Conservation (phyloP, 2,329 filamentous ascomycete genomes). For the Orbilia ellipsospora region DNA sequence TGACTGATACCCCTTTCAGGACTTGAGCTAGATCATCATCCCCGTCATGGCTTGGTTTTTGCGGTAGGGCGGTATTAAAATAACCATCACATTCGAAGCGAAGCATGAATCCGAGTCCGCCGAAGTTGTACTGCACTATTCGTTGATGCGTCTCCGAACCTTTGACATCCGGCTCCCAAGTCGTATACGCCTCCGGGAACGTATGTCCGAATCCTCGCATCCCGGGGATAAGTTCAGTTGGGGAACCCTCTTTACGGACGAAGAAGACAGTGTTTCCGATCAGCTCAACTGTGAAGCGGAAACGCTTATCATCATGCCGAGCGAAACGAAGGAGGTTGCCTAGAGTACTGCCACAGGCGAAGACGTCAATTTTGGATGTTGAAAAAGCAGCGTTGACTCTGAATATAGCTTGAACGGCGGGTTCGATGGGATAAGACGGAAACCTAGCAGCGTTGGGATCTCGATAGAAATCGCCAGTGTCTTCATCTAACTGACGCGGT, state of each 20-base stretch:
- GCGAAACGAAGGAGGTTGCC: conserved; percentile 72
- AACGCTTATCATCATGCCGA: conserved; percentile 64
- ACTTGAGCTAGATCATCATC: conserved; percentile 23
- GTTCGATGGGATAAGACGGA: conserved; percentile 67
- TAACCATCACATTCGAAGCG: conserved; percentile 44
- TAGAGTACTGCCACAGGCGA: conserved; percentile 72
- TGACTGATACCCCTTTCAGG: conserved; percentile 31
- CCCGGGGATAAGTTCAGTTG: conserved; percentile 68
- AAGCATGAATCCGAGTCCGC: conserved; percentile 32
- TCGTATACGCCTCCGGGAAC: conserved; percentile 75
- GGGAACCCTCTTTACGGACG: conserved; percentile 71
- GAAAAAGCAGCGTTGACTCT: conserved; percentile 62
- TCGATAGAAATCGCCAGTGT: conserved; percentile 67
- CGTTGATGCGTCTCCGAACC: conserved; percentile 55
- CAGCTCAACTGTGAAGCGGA: conserved; percentile 71
- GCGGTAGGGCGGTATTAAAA: conserved; percentile 25
- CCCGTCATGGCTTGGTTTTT: conserved; percentile 21
- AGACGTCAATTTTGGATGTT: conserved; percentile 66
- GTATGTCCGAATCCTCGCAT: conserved; percentile 73
- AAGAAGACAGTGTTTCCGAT: conserved; percentile 72
- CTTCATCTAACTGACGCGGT: conserved; percentile 63
- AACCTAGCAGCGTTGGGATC: conserved; percentile 69
- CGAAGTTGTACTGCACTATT: conserved; percentile 41
- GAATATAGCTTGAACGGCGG: conserved; percentile 65
- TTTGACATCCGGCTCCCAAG: conserved; percentile 69